Evolutionary conservation across 2,329 filamentous ascomycete species (phyloP).

Genomic region (Blastomyces silverae): DNA sequence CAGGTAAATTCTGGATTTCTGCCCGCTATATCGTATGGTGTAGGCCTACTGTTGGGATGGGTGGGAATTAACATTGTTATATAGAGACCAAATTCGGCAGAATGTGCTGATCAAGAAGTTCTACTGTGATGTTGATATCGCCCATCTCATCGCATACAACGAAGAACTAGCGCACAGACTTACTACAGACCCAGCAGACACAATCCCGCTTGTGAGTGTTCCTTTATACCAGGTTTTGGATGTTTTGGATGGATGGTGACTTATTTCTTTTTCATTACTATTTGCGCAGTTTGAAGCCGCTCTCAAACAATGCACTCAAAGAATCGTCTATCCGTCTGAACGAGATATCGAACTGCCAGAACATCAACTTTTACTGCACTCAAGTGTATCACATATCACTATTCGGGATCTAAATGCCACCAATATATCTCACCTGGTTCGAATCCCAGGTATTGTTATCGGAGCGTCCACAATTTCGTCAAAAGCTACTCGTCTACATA

Average conservation of each 20-base stretch:
- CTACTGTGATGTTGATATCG: conserved; percentile 93
- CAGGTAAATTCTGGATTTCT: conserved; percentile 51
- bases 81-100: conserved; percentile 86
- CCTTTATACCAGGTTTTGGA: neutral
- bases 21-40: neutral
- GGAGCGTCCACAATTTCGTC: conserved; percentile 94
- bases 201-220: conserved; percentile 74
- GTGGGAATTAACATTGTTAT: conserved; percentile 14
- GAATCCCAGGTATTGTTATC: conserved; percentile 95
- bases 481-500: conserved; percentile 78
- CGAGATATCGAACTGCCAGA: conserved; percentile 66
- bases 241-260: neutral
- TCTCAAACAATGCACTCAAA: conserved; percentile 81
- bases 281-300: conserved; percentile 73
- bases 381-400: conserved; percentile 79
- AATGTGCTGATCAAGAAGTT: conserved; percentile 92
- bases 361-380: conserved; percentile 92
- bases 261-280: conserved; percentile 13
- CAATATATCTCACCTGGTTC: conserved; percentile 88
- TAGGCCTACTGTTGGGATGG: neutral
- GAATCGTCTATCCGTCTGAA: conserved; percentile 79
- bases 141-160: conserved; percentile 90
- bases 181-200: conserved; percentile 80
- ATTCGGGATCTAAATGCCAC: conserved; percentile 91
- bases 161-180: conserved; percentile 89